Conservation (phyloP, 345 rosid species). For the Eucalyptus erythrocorys region DNA sequence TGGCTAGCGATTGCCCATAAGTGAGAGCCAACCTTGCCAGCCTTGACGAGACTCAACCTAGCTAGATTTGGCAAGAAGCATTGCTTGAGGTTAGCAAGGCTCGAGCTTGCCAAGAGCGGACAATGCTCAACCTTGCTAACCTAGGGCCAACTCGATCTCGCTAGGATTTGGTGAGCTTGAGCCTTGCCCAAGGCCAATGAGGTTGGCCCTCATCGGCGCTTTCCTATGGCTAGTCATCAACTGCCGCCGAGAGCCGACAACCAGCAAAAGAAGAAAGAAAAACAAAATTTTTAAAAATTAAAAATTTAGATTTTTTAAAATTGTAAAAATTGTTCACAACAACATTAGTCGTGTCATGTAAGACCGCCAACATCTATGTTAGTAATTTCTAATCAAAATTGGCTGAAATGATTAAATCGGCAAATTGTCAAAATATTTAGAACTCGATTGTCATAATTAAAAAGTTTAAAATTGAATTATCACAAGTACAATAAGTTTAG, state of each 20-base stretch:
- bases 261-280: fast-evolving
- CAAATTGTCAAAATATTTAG: background rate
- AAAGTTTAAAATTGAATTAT: background rate
- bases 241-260: fast-evolving
- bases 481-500: background rate
- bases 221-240: too few species aligned
- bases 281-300: too few species aligned
- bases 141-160: fast-evolving
- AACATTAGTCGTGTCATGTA: fast-evolving
- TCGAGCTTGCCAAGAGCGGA: too few species aligned
- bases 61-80: too few species aligned
- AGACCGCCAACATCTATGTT: fast-evolving
- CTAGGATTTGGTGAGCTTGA: fast-evolving
- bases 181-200: background rate
- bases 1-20: fast-evolving
- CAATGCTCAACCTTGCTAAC: fast-evolving
- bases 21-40: background rate
- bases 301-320: too few species aligned
- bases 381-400: background rate
- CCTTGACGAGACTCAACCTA: too few species aligned
- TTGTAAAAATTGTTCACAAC: too few species aligned
- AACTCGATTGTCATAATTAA: too few species aligned
- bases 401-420: too few species aligned
- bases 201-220: fast-evolving
- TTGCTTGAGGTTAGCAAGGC: too few species aligned